Conservation (phyloP, 2,329 filamentous ascomycete genomes). For the Phyllosticta ampelicida region DNA sequence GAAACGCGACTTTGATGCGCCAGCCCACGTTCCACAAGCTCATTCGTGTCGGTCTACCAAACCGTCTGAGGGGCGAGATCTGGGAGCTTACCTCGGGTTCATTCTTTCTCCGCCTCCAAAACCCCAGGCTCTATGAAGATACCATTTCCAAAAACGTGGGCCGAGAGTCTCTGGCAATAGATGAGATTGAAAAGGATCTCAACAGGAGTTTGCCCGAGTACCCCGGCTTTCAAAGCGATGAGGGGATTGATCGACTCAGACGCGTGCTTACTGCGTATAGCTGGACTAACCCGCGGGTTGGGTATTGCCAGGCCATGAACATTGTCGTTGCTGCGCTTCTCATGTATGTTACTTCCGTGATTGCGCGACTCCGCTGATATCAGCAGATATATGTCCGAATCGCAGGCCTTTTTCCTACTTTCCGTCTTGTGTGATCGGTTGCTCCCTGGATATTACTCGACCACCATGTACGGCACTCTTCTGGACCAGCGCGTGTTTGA, state of each 20-base stretch:
- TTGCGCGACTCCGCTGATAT: conserved; percentile 18
- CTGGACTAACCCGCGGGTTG: conserved; percentile 91
- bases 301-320: conserved; percentile 99
- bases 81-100: conserved; percentile 95
- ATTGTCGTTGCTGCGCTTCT: conserved; percentile 96
- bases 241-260: conserved; percentile 81
- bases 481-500: conserved; percentile 97
- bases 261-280: conserved; percentile 93
- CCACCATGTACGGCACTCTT: conserved; percentile 97
- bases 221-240: conserved; percentile 90
- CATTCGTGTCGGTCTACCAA: conserved; percentile 88
- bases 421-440: conserved; percentile 86
- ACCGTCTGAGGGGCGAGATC: conserved; percentile 82
- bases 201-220: conserved; percentile 96
- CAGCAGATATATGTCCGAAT: conserved; percentile 77
- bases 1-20: conserved; percentile 82
- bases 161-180: conserved; percentile 84
- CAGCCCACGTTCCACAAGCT: conserved; percentile 98
- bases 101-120: conserved; percentile 76
- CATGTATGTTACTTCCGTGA: conserved; percentile 46
- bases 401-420: conserved; percentile 89
- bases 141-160: conserved; percentile 77
- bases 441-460: conserved; percentile 93
- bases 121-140: conserved; percentile 71
- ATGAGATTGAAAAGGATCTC: conserved; percentile 97